phyloP scores from a whole-genome alignment of 352 stramenopile genomes.

The Phytophthora lateralis region DNA sequence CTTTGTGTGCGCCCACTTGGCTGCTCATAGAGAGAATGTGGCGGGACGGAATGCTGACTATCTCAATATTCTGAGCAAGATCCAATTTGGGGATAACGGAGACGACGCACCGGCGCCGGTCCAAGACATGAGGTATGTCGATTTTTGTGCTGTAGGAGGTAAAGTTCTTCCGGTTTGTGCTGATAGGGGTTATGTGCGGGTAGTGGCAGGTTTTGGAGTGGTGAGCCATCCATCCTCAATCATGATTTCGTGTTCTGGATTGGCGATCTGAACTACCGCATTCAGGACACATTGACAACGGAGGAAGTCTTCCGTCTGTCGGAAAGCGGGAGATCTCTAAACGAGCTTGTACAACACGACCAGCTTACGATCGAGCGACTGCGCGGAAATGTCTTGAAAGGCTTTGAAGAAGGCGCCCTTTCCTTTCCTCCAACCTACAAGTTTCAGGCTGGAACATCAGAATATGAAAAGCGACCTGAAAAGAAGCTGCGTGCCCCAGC shows the following conservation, averaged over 20 bases:
- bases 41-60: slow-evolving; percentile 97
- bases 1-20: slow-evolving; percentile 99
- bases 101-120: slow-evolving; percentile 23
- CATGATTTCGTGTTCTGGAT: slow-evolving; percentile 99
- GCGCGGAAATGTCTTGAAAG: slow-evolving; percentile 79
- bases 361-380: slow-evolving; percentile 78
- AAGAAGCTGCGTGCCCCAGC: slow-evolving; percentile 99
- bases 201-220: slow-evolving; percentile 49
- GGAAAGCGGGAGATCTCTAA: slow-evolving; percentile 44
- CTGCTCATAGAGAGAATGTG: slow-evolving; percentile 98
- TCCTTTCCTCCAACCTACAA: slow-evolving; percentile 97
- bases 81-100: slow-evolving; percentile 86
- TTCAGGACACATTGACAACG: slow-evolving; percentile 74
- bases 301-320: slow-evolving; percentile 76
- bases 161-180: background rate
- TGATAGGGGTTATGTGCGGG: slow-evolving; percentile 3
- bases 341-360: slow-evolving; percentile 50
- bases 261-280: slow-evolving; percentile 93
- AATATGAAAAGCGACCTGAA: slow-evolving; percentile 97
- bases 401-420: slow-evolving; percentile 92
- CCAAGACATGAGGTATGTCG: slow-evolving; percentile 39
- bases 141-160: background rate
- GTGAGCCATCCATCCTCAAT: slow-evolving; percentile 88
- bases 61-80: slow-evolving; percentile 97
- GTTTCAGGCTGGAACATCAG: slow-evolving; percentile 94